phyloP scores from a whole-genome alignment of 2,329 filamentous ascomycete genomes.

The Exophiala sp. region DNA sequence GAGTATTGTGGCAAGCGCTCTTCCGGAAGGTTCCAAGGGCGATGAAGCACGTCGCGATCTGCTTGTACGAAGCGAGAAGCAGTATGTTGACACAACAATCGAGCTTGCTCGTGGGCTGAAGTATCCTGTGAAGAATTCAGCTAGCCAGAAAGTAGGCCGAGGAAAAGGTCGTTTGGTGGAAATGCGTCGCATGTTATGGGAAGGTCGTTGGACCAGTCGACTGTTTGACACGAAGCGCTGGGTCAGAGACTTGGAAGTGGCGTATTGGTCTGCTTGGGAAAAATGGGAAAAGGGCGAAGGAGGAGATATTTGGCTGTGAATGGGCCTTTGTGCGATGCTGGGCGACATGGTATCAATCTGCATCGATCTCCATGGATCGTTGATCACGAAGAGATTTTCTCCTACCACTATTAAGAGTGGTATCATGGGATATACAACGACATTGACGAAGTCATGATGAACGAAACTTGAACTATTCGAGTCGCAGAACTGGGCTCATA shows the following conservation, averaged over 20 bases:
- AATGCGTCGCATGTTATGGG: slow-evolving; percentile 76
- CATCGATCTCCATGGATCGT: too few relatives aligned
- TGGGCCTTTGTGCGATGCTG: not conserved
- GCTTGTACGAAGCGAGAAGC: slow-evolving; percentile 70
- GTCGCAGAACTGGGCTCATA: not conserved
- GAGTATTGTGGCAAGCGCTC: slow-evolving; percentile 83
- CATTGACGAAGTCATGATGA: slow-evolving; percentile 1
- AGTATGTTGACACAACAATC: slow-evolving; percentile 79
- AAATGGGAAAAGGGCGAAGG: slow-evolving; percentile 80
- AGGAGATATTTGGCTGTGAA: slow-evolving; percentile 83
- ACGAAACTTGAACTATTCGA: not conserved
- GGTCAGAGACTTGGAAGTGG: slow-evolving; percentile 83
- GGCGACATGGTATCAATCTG: too few relatives aligned
- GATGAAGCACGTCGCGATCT: slow-evolving; percentile 67
- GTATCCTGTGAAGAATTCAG: slow-evolving; percentile 47
- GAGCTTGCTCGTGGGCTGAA: slow-evolving; percentile 61
- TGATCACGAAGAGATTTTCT: too few relatives aligned
- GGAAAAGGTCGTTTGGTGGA: slow-evolving; percentile 67
- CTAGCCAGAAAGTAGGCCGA: slow-evolving; percentile 33
- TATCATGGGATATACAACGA: not conserved
- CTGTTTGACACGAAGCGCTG: slow-evolving; percentile 89
- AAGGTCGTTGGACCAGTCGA: slow-evolving; percentile 77
- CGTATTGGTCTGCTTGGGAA: slow-evolving; percentile 84
- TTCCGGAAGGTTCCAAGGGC: slow-evolving; percentile 71
- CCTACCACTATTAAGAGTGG: too few relatives aligned